phyloP scores from a whole-genome alignment of 768 basidiomycete species.

The Hygrocybe coccinea region DNA sequence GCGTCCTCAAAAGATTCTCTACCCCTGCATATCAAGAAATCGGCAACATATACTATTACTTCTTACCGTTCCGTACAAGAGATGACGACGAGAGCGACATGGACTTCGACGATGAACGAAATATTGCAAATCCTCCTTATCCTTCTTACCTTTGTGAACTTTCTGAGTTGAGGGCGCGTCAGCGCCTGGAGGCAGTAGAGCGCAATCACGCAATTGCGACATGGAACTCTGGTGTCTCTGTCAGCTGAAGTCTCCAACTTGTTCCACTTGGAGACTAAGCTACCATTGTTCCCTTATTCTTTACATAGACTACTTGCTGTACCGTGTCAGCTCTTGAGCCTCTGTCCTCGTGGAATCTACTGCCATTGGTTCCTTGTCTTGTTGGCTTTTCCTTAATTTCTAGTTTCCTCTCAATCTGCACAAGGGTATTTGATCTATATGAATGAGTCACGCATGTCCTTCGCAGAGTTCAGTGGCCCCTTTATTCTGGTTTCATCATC shows the following conservation, averaged over 20 bases:
- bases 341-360: too few species aligned
- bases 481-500: slow-evolving; percentile 8
- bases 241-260: too few species aligned
- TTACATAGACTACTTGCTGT: too few species aligned
- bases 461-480: too few species aligned
- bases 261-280: too few species aligned
- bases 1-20: slow-evolving; percentile 17
- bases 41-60: slow-evolving; percentile 11
- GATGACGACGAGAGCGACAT: slow-evolving; percentile 15
- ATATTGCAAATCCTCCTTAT: slow-evolving; percentile 19
- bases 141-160: slow-evolving; percentile 19
- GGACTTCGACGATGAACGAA: slow-evolving; percentile 17
- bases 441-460: too few species aligned
- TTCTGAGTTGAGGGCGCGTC: slow-evolving; percentile 14
- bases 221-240: slow-evolving; percentile 2
- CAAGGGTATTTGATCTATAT: too few species aligned
- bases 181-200: slow-evolving; percentile 14
- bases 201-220: slow-evolving; percentile 1
- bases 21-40: slow-evolving; percentile 12
- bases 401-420: too few species aligned
- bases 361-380: too few species aligned
- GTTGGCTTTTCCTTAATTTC: too few species aligned
- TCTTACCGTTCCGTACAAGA: slow-evolving; percentile 13
- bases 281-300: too few species aligned
- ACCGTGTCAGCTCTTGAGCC: too few species aligned